Percentiles rank a stretch among this genome's conserved stretches.
Conservation (phyloP, 1,139 yeast genomes). For the Hansenula anomala region DNA sequence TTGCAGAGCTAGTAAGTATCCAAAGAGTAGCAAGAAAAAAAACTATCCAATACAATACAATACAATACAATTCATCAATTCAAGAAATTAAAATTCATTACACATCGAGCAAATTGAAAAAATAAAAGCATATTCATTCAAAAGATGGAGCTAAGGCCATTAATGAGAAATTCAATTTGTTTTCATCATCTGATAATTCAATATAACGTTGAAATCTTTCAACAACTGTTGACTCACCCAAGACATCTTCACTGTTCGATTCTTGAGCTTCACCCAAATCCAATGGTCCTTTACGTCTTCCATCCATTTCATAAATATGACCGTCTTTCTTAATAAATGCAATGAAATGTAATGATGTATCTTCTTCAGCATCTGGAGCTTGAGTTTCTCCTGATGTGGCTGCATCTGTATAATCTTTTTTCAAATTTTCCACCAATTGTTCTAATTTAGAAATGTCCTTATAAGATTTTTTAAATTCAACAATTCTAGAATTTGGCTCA, state of each 20-base stretch:
- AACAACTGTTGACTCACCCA: conserved; percentile 46
- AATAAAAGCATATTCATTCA: conserved; percentile 5
- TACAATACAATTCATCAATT: too few species aligned
- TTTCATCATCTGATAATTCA: conserved; percentile 52
- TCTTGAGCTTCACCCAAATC: conserved; percentile 45
- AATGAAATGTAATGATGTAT: conserved; percentile 74
- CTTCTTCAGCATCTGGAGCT: conserved; percentile 67
- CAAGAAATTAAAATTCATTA: too few species aligned
- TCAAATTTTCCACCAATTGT: conserved; percentile 50
- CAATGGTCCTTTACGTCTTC: conserved; percentile 76
- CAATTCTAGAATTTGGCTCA: conserved; percentile 13
- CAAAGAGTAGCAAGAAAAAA: neutral
- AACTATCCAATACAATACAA: too few species aligned
- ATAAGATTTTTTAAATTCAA: conserved; percentile 11
- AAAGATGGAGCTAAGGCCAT: conserved; percentile 57
- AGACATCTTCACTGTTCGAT: conserved; percentile 37
- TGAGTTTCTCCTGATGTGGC: conserved; percentile 73
- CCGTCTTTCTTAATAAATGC: conserved; percentile 58
- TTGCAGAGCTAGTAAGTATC: neutral
- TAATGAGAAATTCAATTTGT: conserved; percentile 59
- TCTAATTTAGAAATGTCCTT: conserved; percentile 20
- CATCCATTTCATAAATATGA: conserved; percentile 82
- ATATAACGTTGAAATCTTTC: conserved; percentile 64
- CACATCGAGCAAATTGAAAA: neutral
- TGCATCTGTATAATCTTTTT: conserved; percentile 50